Conservation (phyloP, 495 filamentous ascomycete genomes). For the Aspergillus incahuasiensis region DNA sequence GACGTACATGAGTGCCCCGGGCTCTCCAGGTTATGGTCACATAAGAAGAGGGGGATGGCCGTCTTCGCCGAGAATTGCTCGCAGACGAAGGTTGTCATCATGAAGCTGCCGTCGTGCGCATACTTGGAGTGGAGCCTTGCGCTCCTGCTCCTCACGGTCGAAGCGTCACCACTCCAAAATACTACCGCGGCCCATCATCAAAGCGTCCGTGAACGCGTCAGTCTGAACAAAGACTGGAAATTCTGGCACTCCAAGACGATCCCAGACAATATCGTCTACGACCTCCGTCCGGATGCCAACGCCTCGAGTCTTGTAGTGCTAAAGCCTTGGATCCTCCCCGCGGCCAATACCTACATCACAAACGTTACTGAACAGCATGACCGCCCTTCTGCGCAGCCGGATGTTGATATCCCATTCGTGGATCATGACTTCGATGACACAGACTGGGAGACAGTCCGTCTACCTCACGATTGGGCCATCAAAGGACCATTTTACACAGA, state of each 20-base stretch:
- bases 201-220: neutral
- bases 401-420: neutral
- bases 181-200: neutral
- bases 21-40: no score
- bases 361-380: neutral
- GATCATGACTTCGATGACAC: neutral
- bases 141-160: neutral
- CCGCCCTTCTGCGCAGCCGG: neutral
- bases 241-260: neutral
- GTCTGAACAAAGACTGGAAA: neutral
- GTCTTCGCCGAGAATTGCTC: no score
- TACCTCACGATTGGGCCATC: conserved; percentile 10
- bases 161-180: neutral
- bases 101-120: neutral
- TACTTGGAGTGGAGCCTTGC: neutral
- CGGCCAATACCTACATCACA: neutral
- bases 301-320: neutral
- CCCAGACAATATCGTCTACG: conserved; percentile 1
- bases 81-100: neutral
- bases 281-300: neutral
- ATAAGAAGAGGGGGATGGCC: no score
- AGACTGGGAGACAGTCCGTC: neutral
- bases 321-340: neutral
- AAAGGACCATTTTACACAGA: neutral
- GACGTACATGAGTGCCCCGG: no score